Conservation (phyloP, 371 early-diverging fungal genomes). For the Apophysomyces sp. region DNA sequence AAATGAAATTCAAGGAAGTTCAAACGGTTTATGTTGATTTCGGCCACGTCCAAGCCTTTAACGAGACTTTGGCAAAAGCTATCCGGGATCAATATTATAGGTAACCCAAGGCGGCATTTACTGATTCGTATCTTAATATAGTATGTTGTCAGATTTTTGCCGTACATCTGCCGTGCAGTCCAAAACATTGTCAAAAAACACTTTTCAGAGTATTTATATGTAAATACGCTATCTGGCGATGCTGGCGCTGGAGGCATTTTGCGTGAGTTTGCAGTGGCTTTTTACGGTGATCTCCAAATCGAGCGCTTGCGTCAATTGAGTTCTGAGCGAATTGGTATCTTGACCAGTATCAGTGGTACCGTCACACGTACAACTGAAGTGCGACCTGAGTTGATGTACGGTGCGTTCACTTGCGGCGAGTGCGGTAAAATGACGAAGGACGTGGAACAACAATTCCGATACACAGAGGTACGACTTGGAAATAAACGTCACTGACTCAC, state of each 20-base stretch:
- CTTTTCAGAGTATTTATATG: slow-evolving; percentile 62
- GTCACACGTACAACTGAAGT: slow-evolving; percentile 99
- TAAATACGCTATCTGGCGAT: slow-evolving; percentile 34
- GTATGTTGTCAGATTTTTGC: slow-evolving; percentile 64
- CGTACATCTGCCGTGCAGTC: slow-evolving; percentile 83
- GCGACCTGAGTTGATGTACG: slow-evolving; percentile 94
- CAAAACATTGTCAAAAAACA: slow-evolving; percentile 72
- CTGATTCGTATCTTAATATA: neutral
- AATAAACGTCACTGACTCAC: neutral
- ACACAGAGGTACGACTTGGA: slow-evolving; percentile 75
- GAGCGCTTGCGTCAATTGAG: slow-evolving; percentile 85
- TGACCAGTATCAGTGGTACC: slow-evolving; percentile 92
- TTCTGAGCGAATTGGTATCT: slow-evolving; percentile 84
- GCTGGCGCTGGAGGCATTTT: slow-evolving; percentile 22
- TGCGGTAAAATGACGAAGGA: slow-evolving; percentile 85
- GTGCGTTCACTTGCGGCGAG: slow-evolving; percentile 91
- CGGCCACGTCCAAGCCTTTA: slow-evolving; percentile 61
- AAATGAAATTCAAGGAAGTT: slow-evolving; percentile 55
- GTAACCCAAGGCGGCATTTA: slow-evolving; percentile 23
- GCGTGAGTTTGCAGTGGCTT: slow-evolving; percentile 76
- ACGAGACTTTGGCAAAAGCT: slow-evolving; percentile 68
- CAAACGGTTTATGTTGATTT: slow-evolving; percentile 82
- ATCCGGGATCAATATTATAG: slow-evolving; percentile 78
- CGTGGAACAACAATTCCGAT: slow-evolving; percentile 96
- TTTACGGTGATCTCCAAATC: slow-evolving; percentile 69